Base-by-base conservation (phyloP, 2,329 filamentous ascomycete species). In the Fusarium duplospermum region DNA sequence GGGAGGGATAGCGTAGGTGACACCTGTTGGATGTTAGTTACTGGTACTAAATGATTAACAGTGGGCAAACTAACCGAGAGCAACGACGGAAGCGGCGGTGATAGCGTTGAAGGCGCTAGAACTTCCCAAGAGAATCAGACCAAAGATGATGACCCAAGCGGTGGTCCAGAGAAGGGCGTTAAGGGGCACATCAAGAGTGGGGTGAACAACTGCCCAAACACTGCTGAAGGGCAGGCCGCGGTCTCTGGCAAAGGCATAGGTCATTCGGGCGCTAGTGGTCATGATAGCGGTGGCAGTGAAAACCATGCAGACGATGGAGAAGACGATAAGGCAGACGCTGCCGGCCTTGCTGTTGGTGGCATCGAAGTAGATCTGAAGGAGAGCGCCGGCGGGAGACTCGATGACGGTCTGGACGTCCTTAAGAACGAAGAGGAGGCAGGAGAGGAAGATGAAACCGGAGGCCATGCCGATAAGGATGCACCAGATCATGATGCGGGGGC, bases 1-100 rank as follows among this genome's bases (percentile, higher is more conserved):
- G 35, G 93, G 89, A 0, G 93, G 93, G 35, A 95, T 94, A 11
- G 89, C 93, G 77, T 95, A 95, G 1, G 92, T 93, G 18, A 95
- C 84, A 9, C 68, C 68, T 70, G 47, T 61, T 18, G 14, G 13
- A 54, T 50, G 29, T 70, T 66, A 70, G 68, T 58, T 1, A 47
- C 20, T 4, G 22, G 9, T 24, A 40, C 10, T 7, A 7, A 16
- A n/a, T 22, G 7, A 4, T 16, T n/a, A 27, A 24, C 24, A 6
- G 18, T 33, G 11, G 3, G 33, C 13, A 27, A 20, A 66, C 68
- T 29, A 36, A 45, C 72, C 91, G 0, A 95, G 87, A 2, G 93
- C 89, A 38, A 95, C 93, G 0, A 95, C 93, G 0, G 91, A 93
- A 0, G 92, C 90, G 0, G 91, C 90, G 1, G 93, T 88, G 71